Percentiles rank a stretch among this genome's conserved stretches.
These are phyloP conservation scores for Metarhizium brunneum DNA, from an alignment of 2,329 filamentous ascomycete species.

Conservation along the genomic window DNA sequence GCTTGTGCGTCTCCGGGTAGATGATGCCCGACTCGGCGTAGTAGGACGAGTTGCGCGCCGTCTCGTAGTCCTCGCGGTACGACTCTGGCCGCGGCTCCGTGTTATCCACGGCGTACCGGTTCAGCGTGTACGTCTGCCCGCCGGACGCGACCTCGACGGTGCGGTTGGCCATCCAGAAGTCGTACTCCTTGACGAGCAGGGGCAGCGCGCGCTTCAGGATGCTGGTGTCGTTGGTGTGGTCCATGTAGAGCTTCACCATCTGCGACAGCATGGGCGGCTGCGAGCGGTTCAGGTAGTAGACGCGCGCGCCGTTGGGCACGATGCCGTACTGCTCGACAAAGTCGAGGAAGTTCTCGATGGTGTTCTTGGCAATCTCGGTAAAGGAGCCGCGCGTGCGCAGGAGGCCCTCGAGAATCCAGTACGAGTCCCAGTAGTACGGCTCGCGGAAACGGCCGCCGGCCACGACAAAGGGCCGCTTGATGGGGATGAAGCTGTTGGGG, in stretches of 20 bases:
- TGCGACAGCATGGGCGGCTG: conserved; percentile 57
- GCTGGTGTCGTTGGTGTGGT: conserved; percentile 54
- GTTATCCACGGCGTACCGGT: conserved; percentile 51
- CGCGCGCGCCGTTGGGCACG: conserved; percentile 57
- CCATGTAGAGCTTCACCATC: conserved; percentile 56
- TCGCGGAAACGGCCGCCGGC: conserved; percentile 63
- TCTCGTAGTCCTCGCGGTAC: conserved; percentile 55
- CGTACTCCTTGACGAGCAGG: conserved; percentile 52
- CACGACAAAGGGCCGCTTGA: conserved; percentile 61
- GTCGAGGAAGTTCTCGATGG: conserved; percentile 62
- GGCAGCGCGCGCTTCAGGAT: conserved; percentile 53
- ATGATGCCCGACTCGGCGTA: conserved; percentile 48
- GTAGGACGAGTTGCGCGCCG: conserved; percentile 57
- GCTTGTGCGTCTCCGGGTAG: conserved; percentile 40
- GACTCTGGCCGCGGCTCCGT: conserved; percentile 60
- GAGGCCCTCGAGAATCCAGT: conserved; percentile 59
- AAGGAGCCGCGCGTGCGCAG: conserved; percentile 56
- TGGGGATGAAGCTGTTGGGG: conserved; percentile 54
- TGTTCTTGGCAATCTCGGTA: conserved; percentile 53
- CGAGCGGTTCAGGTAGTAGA: conserved; percentile 60
- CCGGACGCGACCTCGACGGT: conserved; percentile 41
- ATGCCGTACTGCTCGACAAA: conserved; percentile 56
- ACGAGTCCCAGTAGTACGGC: conserved; percentile 64
- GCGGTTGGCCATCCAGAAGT: conserved; percentile 54
- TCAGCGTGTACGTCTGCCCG: conserved; percentile 42